Base-by-base conservation (phyloP, 805 yeast species). In the Kazachstania viticola region DNA sequence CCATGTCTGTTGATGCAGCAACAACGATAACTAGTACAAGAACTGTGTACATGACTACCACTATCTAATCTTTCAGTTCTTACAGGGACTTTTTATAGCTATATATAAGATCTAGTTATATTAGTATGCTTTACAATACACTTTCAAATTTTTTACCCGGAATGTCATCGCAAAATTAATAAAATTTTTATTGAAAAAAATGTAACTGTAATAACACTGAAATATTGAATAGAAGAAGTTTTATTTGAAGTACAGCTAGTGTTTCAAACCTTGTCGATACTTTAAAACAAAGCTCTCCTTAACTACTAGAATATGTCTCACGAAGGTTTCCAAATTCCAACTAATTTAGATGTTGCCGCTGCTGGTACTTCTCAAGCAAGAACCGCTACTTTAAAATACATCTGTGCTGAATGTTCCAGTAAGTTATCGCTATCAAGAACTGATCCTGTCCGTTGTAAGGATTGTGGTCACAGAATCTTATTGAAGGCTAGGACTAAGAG, bases 391-490 rank as follows among this genome's bases (percentile, higher is more conserved):
- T 91, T 85, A 47, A 82, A 80, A 51, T 88, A 88, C 62, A 77
- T 85, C 54, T 88, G 98, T 61, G 95, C 97, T 27, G 91, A 84
- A 65, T 91, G 98, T 62, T 94, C 96, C 7, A 73, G 87, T 34
- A 76, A 79, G 33, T 79, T 87, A 46, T 75, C 94, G 3, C 71
- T 91, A 45, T 77, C 84, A 33, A 84, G 88, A 62, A 83, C 81
- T 46, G 98, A 91, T 58, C 94, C 97, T 19, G 94, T 91, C 42
- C 81, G 97, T 65, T 91, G 98, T 65, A 87, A 85, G 62, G 94
- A 87, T 47, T 91, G 98, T 62, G 98, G 98, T 41, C 97, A 91
- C 65, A 79, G 98, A 64, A 96, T 91, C 38, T 67, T 91, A 41
- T 83, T 88, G 67, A 91, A 91, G 67, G 94, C 95, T 40, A 79